Percentiles rank a stretch among this genome's conserved stretches.
These are phyloP conservation scores for Cornus florida DNA, from an alignment of 148 eudicot genomes.

Conservation along the genomic window DNA sequence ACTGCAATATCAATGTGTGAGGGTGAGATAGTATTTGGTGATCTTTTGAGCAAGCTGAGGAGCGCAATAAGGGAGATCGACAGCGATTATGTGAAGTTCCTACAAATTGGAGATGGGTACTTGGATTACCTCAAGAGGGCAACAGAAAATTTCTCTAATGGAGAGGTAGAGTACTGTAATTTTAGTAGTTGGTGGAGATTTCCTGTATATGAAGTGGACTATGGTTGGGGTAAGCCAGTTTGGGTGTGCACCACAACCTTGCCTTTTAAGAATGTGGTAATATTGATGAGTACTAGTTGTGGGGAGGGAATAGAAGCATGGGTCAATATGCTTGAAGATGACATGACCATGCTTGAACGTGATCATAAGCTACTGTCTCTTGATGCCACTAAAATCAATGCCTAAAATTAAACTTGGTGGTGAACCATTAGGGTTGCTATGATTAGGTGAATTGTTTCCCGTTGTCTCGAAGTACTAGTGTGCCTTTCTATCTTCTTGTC, in stretches of 20 bases:
- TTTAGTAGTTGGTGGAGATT: not conserved
- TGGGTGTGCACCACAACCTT: not conserved
- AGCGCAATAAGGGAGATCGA: not conserved
- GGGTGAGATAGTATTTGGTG: not conserved
- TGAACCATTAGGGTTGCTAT: no score
- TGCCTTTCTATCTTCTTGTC: no score
- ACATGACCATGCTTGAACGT: conserved; percentile 3
- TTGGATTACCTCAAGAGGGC: not conserved
- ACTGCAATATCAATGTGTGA: not conserved
- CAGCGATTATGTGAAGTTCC: not conserved
- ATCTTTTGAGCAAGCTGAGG: not conserved
- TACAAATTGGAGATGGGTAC: not conserved
- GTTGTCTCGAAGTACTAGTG: no score
- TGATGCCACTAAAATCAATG: no score
- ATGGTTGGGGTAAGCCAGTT: conserved; percentile 15
- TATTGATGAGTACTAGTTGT: conserved; percentile 5
- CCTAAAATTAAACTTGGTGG: no score
- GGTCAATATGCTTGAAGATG: conserved; percentile 4
- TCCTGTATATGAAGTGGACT: conserved; percentile 8
- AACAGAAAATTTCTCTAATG: no score
- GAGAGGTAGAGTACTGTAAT: no score
- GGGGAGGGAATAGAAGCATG: conserved; percentile 19
- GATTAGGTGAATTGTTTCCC: no score
- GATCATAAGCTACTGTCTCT: not conserved
- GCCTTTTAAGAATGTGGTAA: not conserved